Conservation (phyloP, 148 eudicot genomes). For the Agrostemma githago region DNA sequence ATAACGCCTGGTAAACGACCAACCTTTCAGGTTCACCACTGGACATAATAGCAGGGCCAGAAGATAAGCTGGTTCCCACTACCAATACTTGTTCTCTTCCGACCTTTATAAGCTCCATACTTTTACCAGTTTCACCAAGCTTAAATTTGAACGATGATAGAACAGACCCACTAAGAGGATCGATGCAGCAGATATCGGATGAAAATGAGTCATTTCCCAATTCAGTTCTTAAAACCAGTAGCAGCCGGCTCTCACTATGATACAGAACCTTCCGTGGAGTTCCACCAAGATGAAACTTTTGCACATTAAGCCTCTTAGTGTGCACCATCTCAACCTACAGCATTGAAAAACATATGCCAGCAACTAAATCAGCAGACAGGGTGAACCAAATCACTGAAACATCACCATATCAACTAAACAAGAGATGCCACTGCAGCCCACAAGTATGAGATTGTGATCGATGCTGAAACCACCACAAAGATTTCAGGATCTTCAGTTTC, state of each 20-base stretch:
- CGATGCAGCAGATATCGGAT: slow-evolving; percentile 88
- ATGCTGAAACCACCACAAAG: not conserved
- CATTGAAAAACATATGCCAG: slow-evolving; percentile 6
- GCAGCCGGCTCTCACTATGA: slow-evolving; percentile 79
- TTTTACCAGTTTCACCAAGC: slow-evolving; percentile 83
- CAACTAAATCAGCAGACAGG: slow-evolving; percentile 5
- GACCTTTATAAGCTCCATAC: slow-evolving; percentile 77
- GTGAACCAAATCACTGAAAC: not conserved
- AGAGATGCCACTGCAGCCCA: not conserved
- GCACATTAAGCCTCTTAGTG: slow-evolving; percentile 91
- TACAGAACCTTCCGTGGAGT: slow-evolving; percentile 89
- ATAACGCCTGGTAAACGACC: slow-evolving; percentile 21
- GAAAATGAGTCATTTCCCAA: slow-evolving; percentile 57
- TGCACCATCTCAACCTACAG: slow-evolving; percentile 90
- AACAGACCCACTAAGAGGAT: slow-evolving; percentile 84
- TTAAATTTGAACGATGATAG: slow-evolving; percentile 73
- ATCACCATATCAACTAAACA: not conserved
- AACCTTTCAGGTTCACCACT: slow-evolving; percentile 98
- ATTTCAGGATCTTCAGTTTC: not conserved
- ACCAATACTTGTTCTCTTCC: slow-evolving; percentile 74
- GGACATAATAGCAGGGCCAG: slow-evolving; percentile 91
- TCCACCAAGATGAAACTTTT: slow-evolving; percentile 89
- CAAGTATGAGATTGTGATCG: not conserved
- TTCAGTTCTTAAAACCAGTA: slow-evolving; percentile 86
- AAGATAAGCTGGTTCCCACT: slow-evolving; percentile 81